Evolutionary conservation across 2,329 filamentous ascomycete genomes (phyloP).

Genomic region (Fulvia fulva): DNA sequence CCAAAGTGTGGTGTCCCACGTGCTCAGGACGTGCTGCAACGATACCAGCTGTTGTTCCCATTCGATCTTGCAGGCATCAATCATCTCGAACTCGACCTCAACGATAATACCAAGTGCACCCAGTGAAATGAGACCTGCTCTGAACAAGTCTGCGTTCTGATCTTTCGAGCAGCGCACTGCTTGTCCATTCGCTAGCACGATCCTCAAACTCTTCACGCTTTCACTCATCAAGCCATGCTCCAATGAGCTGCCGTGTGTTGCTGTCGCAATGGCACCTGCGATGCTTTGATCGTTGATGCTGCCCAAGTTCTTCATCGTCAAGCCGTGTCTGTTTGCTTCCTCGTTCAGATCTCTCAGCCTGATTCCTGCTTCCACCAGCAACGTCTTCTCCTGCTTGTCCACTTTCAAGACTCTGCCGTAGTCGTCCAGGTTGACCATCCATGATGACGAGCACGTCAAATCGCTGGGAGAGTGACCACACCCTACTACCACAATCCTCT

Average conservation of each 20-base stretch:
- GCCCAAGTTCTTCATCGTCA: constrained; percentile 87
- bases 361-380: constrained; percentile 85
- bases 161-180: constrained; percentile 65
- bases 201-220: constrained; percentile 66
- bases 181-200: constrained; percentile 77
- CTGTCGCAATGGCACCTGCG: constrained; percentile 86
- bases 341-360: constrained; percentile 70
- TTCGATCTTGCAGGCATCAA: constrained; percentile 74
- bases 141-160: constrained; percentile 74
- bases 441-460: constrained; percentile 86
- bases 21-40: constrained; percentile 63
- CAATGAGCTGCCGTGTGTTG: constrained; percentile 86
- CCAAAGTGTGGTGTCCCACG: constrained; percentile 76
- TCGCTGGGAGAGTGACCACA: constrained; percentile 89
- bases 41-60: constrained; percentile 79
- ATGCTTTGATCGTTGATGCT: constrained; percentile 95
- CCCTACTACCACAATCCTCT: constrained; percentile 80
- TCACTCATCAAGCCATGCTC: constrained; percentile 80
- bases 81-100: constrained; percentile 79
- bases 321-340: constrained; percentile 67
- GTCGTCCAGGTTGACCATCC: constrained; percentile 90
- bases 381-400: constrained; percentile 60
- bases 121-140: constrained; percentile 79
- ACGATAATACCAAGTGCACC: constrained; percentile 88
- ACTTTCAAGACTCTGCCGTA: constrained; percentile 69